Base-by-base conservation (phyloP, 108 stramenopile genomes). In the Nitzschia inconspicua region DNA sequence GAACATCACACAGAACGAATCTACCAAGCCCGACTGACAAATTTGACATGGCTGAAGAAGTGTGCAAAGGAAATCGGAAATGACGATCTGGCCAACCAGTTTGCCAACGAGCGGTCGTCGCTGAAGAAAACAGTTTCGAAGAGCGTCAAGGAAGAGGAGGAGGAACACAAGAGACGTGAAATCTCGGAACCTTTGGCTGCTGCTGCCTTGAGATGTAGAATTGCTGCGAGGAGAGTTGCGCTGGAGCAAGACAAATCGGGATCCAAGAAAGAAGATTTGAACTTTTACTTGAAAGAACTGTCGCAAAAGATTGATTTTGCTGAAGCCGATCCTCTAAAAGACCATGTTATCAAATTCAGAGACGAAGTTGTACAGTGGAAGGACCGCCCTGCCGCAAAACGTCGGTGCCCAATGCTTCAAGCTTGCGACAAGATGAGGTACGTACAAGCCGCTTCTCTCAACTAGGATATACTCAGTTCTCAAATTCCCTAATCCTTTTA, bases 1-100 rank as follows among this genome's bases (percentile, higher is more conserved):
- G 10, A 56, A n/a, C 47, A 63, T 19, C 75, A 61, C 16, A 53
- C 39, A 3, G 65, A 84, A 55, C 56, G 79, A 35, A 49, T 84
- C 8, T 61, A 54, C 35, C 78, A 84, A 46, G 72, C 75, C 3
- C 55, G 75, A 9, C 49, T 85, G 34, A 85, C 84, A 16, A 82
- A 82, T 60, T 46, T 85, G 22, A 82, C 80, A 0, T 85, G 84
- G 84, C 68, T 85, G 13, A 42, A 59, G 13, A 82, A 85, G 51
- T 85, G 84, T 52, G 78, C 78, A 2, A 77, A 80, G 25, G 69
- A 63, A 39, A 32, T 79, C 29, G 78, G 76, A 19, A 69, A 80
- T 25, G 80, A 82, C 14, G 50, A 48, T 18, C 36, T 55, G 25
- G 70, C 65, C 4, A 37, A 28, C 13, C 22, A 37, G 9, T 53